Percentiles rank a stretch among this genome's conserved stretches.
Evolutionary conservation across 2,329 filamentous ascomycete genomes (phyloP).

Genomic region (Arthrinium phaeospermum): DNA sequence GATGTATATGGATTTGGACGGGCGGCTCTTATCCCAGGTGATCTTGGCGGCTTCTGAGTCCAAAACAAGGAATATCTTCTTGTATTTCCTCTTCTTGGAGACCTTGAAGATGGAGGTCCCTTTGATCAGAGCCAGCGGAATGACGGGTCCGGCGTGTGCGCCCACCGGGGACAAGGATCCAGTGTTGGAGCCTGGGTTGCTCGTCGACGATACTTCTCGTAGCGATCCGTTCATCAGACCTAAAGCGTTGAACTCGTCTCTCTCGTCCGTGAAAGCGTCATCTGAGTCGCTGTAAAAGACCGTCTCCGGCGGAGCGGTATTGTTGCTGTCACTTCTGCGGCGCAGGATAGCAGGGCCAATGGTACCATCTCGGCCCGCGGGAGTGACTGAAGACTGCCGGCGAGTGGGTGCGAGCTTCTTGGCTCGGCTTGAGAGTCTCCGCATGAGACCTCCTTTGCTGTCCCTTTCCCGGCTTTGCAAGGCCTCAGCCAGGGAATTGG

Average conservation of each 20-base stretch:
- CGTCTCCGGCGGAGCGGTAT: slow-evolving; percentile 60
- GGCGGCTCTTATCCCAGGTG: slow-evolving; percentile 80
- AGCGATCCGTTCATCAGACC: slow-evolving; percentile 33
- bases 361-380: slow-evolving; percentile 82
- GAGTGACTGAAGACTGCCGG: slow-evolving; percentile 77
- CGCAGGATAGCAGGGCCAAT: slow-evolving; percentile 88
- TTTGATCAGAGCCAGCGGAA: slow-evolving; percentile 77
- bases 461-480: slow-evolving; percentile 33
- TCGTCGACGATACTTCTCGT: slow-evolving; percentile 55
- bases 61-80: slow-evolving; percentile 73
- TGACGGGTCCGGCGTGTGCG: slow-evolving; percentile 68
- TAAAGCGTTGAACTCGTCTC: slow-evolving; percentile 51
- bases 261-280: slow-evolving; percentile 57
- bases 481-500: slow-evolving; percentile 60
- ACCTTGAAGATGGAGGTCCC: slow-evolving; percentile 83
- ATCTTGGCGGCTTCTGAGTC: slow-evolving; percentile 87
- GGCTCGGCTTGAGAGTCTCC: slow-evolving; percentile 83
- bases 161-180: slow-evolving; percentile 45
- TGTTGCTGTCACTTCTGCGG: slow-evolving; percentile 88
- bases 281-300: slow-evolving; percentile 60
- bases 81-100: slow-evolving; percentile 78
- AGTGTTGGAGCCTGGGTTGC: slow-evolving; percentile 53
- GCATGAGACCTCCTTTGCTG: slow-evolving; percentile 69
- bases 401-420: slow-evolving; percentile 71
- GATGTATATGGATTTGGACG: slow-evolving; percentile 86